These are phyloP conservation scores for Ascochyta pisi DNA, from an alignment of 2,329 filamentous ascomycete species.

Conservation along the genomic window DNA sequence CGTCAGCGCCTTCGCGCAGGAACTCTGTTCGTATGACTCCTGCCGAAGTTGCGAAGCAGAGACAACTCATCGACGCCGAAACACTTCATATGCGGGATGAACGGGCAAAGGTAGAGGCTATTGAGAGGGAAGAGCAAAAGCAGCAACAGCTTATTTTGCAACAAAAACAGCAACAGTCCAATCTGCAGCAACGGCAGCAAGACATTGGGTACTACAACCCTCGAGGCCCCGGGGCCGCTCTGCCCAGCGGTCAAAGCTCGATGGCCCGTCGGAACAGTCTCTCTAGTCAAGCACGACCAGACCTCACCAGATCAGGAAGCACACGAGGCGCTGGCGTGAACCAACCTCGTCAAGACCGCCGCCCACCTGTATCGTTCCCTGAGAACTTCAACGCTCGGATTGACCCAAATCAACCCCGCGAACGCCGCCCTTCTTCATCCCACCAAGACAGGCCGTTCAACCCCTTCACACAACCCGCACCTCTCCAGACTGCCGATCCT, in stretches of 20 bases:
- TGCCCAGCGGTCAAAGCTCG: constrained; percentile 6
- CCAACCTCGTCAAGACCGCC: neutral
- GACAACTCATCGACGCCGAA: constrained; percentile 30
- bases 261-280: neutral
- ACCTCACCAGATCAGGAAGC: neutral
- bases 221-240: constrained; percentile 22
- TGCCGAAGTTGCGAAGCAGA: constrained; percentile 23
- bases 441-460: constrained; percentile 13
- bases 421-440: neutral
- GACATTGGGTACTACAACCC: constrained; percentile 33
- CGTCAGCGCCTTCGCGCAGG: constrained; percentile 25
- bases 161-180: constrained; percentile 16
- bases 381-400: neutral
- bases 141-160: constrained; percentile 13
- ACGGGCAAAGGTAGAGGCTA: constrained; percentile 28
- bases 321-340: neutral
- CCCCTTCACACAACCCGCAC: constrained; percentile 17
- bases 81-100: constrained; percentile 32
- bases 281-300: neutral
- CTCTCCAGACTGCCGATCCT: constrained; percentile 15
- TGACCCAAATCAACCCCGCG: neutral
- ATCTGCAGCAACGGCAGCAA: constrained; percentile 32
- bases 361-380: neutral
- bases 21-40: constrained; percentile 16
- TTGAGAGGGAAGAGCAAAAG: constrained; percentile 34